Percentiles rank a stretch among this genome's conserved stretches.
Conservation (phyloP, 1,284 basidiomycete genomes). For the Ustilago crameri region DNA sequence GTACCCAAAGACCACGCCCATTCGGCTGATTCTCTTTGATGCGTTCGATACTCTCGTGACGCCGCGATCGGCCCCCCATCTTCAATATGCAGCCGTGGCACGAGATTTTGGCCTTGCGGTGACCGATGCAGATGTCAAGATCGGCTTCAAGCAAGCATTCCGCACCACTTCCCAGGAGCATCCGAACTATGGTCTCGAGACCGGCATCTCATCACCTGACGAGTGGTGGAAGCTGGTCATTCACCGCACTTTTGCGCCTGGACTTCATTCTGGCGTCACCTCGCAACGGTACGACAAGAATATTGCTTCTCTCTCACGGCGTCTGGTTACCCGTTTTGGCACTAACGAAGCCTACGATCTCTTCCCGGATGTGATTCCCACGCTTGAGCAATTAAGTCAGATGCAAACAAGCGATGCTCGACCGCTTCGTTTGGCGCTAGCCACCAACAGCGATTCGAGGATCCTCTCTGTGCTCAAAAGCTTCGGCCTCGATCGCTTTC, state of each 20-base stretch:
- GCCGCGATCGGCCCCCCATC: constrained; percentile 39
- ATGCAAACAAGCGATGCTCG: background rate
- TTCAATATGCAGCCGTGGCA: constrained; percentile 46
- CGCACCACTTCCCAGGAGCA: constrained; percentile 23
- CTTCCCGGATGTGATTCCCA: constrained; percentile 44
- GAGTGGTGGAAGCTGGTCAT: constrained; percentile 54
- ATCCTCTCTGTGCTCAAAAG: constrained; percentile 43
- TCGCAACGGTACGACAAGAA: constrained; percentile 5
- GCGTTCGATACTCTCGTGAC: constrained; percentile 56
- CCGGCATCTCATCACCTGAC: constrained; percentile 38
- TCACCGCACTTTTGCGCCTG: constrained; percentile 36
- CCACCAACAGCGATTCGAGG: constrained; percentile 51
- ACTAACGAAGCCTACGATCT: constrained; percentile 40
- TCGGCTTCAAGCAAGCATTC: constrained; percentile 48
- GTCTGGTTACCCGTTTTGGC: constrained; percentile 43
- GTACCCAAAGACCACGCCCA: constrained; percentile 17
- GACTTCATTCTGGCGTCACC: constrained; percentile 10
- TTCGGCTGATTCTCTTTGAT: constrained; percentile 50
- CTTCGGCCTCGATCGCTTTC: constrained; percentile 33
- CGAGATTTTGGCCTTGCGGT: constrained; percentile 24
- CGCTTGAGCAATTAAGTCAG: constrained; percentile 15
- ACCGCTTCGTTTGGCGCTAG: constrained; percentile 24
- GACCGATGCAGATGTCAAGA: constrained; percentile 23
- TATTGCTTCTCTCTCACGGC: constrained; percentile 14
- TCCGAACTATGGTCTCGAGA: constrained; percentile 49